These are phyloP conservation scores for Lipomyces mesembrius DNA, from an alignment of 805 yeast genomes.

Conservation along the genomic window DNA sequence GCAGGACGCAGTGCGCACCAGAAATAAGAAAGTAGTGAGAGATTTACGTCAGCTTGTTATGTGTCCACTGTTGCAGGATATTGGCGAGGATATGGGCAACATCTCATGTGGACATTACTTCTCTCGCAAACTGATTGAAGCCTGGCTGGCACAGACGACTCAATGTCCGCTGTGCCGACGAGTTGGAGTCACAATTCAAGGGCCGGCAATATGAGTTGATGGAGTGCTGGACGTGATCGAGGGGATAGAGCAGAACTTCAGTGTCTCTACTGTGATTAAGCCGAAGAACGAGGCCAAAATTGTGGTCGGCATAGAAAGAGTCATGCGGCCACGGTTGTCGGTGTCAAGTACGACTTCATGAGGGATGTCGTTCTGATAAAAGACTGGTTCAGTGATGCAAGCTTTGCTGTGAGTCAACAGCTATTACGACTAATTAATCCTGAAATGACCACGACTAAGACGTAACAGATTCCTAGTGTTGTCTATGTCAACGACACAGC, in stretches of 20 bases:
- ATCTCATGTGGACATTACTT: conserved; percentile 30
- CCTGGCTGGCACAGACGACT: conserved; percentile 10
- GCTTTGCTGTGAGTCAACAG: conserved; percentile 21
- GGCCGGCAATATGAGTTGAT: conserved; percentile 25
- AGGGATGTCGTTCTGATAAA: conserved; percentile 15
- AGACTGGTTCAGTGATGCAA: conserved; percentile 14
- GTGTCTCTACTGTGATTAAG: neutral
- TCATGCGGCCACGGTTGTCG: conserved; percentile 19
- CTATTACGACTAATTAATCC: no score
- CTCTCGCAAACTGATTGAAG: conserved; percentile 11
- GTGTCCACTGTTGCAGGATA: conserved; percentile 19
- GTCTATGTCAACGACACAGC: conserved; percentile 15
- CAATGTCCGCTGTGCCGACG: conserved; percentile 28
- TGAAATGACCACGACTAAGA: neutral
- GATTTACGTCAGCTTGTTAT: conserved; percentile 14
- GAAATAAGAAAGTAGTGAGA: conserved; percentile 3
- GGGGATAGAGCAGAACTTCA: conserved; percentile 10
- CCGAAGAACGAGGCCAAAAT: neutral
- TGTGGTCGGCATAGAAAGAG: conserved; percentile 21
- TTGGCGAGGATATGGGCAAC: conserved; percentile 22
- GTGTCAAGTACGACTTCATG: conserved; percentile 10
- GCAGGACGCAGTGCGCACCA: neutral
- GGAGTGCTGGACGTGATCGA: conserved; percentile 22
- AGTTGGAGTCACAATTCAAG: conserved; percentile 8
- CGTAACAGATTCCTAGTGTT: conserved; percentile 21